Base-by-base conservation (phyloP, 2,329 filamentous ascomycete genomes). In the Botrytis elliptica region DNA sequence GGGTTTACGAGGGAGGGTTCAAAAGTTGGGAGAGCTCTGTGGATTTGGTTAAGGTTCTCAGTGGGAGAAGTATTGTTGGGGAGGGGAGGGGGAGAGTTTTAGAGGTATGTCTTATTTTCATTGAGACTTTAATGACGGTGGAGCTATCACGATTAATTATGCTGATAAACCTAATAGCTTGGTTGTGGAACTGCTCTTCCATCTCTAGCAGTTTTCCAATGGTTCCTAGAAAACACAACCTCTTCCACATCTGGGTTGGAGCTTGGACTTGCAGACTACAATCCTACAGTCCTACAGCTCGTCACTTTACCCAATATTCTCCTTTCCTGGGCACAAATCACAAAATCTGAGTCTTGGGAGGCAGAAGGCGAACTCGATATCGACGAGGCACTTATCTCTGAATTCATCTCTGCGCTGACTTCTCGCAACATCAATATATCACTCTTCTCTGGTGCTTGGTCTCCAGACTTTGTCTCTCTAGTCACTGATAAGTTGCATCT, bases 11-110 rank as follows among this genome's bases (percentile, higher is more conserved):
- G 83, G 93, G 93, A 73, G 93, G 93, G 38, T 94, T 95, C 84
- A 96, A 96, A 84, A 95, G 92, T 79, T 96, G 93, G 93, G 93
- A 96, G 84, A 95, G 93, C 83, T 93, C 91, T 74, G 86, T 94
- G 70, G 93, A 96, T 81, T 85, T 96, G 29, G 92, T 93, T 69
- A 92, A 90, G 80, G 89, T 92, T 33, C 62, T 79, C 57, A 25
- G 33, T 49, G 71, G 49, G 40, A 72, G 71, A 12, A 29, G 18
- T 5, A 36, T 4, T 66, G 64, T 75, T 57, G 70, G 69, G 60
- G 36, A 75, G 38, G 36, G 75, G 36, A 66, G 49, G n/a, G 73
- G 76, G 36, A 79, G 74, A 57, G 69, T 80, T 74, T 57, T 82
- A 29, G 80, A 82, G 78, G 80, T 81, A 76, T 60, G 77, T 76